phyloP scores from a whole-genome alignment of 2,329 filamentous ascomycete species.

The Exophiala phaeomuriformis region DNA sequence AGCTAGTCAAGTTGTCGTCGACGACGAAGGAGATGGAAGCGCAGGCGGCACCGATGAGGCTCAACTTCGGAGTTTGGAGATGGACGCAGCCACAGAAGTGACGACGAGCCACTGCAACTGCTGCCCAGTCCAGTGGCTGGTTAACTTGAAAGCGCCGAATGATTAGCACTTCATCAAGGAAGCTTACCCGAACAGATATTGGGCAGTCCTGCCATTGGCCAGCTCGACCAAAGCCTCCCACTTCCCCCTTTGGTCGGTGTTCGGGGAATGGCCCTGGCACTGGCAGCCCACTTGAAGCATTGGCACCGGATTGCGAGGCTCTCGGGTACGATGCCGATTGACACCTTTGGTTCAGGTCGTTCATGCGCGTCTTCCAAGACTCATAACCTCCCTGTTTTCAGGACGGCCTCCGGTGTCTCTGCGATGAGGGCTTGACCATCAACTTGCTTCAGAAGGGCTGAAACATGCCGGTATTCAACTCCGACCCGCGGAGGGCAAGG shows the following conservation, averaged over 20 bases:
- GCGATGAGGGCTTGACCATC: slow-evolving; percentile 8
- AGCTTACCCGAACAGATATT: neutral
- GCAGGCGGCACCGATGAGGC: slow-evolving; percentile 2
- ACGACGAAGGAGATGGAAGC: slow-evolving; percentile 1
- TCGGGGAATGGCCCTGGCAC: too few relatives aligned
- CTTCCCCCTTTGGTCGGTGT: neutral
- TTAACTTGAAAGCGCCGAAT: neutral
- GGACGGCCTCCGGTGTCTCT: neutral
- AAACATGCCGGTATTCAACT: slow-evolving; percentile 8
- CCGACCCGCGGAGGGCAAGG: slow-evolving; percentile 46
- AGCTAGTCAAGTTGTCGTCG: neutral
- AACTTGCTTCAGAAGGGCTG: neutral
- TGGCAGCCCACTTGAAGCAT: neutral
- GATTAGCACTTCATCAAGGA: neutral
- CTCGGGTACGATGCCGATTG: slow-evolving; percentile 3
- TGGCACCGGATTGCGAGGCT: neutral
- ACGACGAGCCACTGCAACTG: neutral
- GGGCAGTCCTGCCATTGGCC: neutral
- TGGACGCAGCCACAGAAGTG: neutral
- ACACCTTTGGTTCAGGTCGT: neutral
- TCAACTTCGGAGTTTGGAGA: neutral
- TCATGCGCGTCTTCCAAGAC: neutral
- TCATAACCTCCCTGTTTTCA: neutral
- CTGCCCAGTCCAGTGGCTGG: neutral
- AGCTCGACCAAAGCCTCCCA: neutral